Percentiles rank a stretch among this genome's conserved stretches.
Conservation (phyloP, 2,329 filamentous ascomycete genomes). For the Mycosphaerella arachidis region DNA sequence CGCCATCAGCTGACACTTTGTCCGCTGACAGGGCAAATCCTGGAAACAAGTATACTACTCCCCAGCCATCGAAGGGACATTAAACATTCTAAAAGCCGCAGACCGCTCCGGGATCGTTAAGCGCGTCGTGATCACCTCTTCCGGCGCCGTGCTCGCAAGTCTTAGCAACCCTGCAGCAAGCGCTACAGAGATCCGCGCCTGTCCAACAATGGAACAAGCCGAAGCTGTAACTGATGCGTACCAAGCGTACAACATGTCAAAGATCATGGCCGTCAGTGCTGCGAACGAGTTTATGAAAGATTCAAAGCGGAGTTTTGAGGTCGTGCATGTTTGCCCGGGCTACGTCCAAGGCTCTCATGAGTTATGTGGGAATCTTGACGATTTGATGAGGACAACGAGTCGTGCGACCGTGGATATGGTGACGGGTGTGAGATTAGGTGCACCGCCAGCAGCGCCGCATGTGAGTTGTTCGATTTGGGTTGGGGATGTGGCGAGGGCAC, state of each 20-base stretch:
- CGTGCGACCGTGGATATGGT: background rate
- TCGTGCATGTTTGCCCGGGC: background rate
- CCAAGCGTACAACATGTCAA: background rate
- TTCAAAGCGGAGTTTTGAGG: background rate
- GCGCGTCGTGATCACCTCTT: background rate
- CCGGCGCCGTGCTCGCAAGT: background rate
- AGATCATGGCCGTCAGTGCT: background rate
- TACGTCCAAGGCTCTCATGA: background rate
- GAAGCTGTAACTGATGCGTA: background rate
- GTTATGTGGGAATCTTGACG: background rate
- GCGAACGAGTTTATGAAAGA: background rate
- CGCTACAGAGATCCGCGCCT: background rate
- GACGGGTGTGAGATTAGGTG: background rate
- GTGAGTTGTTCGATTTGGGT: background rate
- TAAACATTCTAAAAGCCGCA: background rate
- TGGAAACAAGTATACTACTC: background rate
- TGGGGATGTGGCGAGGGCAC: background rate
- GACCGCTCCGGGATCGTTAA: background rate
- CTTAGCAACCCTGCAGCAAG: background rate
- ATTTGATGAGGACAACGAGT: background rate
- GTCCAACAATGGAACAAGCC: background rate
- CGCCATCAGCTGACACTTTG: no score
- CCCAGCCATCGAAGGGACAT: background rate
- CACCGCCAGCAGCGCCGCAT: background rate
- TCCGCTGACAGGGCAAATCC: background rate